Conservation (phyloP, 768 basidiomycete genomes). For the Trametes cingulata region DNA sequence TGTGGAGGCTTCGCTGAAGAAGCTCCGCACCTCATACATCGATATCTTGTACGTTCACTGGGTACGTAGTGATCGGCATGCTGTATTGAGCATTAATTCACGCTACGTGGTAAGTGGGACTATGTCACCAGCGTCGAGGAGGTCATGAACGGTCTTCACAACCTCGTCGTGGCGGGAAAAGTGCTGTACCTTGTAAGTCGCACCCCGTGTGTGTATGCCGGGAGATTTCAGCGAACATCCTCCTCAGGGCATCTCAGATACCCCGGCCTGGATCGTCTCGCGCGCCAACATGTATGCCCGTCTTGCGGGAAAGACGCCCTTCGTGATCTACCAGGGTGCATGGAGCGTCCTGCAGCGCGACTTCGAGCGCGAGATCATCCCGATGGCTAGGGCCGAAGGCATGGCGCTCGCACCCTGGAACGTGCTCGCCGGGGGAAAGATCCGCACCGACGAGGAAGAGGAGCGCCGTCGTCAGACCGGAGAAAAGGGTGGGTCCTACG, state of each 20-base stretch:
- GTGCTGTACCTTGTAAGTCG: slow-evolving; percentile 26
- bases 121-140: slow-evolving; percentile 42
- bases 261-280: slow-evolving; percentile 36
- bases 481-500: slow-evolving; percentile 27
- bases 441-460: slow-evolving; percentile 38
- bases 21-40: slow-evolving; percentile 58
- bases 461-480: slow-evolving; percentile 24
- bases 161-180: slow-evolving; percentile 41
- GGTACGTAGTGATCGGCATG: slow-evolving; percentile 49
- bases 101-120: slow-evolving; percentile 34
- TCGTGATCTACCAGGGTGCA: slow-evolving; percentile 40
- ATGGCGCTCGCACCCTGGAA: slow-evolving; percentile 42
- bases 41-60: slow-evolving; percentile 57
- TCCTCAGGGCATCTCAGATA: slow-evolving; percentile 24
- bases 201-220: too few relatives aligned
- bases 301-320: slow-evolving; percentile 37
- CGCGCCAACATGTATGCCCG: slow-evolving; percentile 38
- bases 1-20: slow-evolving; percentile 41
- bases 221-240: not conserved
- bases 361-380: slow-evolving; percentile 43
- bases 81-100: not conserved
- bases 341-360: slow-evolving; percentile 32
- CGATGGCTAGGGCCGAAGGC: slow-evolving; percentile 20
- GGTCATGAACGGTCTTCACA: slow-evolving; percentile 43
- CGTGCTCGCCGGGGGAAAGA: slow-evolving; percentile 38